Conservation (phyloP, 2,329 filamentous ascomycete species). For the Aaosphaeria pasadenensis region DNA sequence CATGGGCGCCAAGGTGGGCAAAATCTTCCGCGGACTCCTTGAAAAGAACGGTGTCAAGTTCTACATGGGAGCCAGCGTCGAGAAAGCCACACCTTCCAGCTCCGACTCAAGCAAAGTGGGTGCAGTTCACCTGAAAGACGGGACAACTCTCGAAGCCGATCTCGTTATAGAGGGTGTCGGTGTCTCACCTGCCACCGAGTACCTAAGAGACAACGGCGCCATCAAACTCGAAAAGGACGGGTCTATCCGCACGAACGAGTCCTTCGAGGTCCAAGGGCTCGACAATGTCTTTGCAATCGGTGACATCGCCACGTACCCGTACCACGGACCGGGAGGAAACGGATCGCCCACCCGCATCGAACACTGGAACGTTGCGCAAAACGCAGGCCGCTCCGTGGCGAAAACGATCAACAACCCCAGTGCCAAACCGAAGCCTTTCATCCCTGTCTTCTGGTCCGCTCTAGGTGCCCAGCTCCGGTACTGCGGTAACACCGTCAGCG, state of each 20-base stretch:
- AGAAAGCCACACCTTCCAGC: conserved; percentile 72
- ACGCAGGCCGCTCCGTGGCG: conserved; percentile 78
- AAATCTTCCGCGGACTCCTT: conserved; percentile 72
- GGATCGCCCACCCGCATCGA: conserved; percentile 79
- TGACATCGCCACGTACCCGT: conserved; percentile 93
- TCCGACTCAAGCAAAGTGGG: conserved; percentile 72
- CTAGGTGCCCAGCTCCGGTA: conserved; percentile 87
- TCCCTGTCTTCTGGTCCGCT: conserved; percentile 96
- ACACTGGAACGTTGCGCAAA: conserved; percentile 98
- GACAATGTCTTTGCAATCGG: conserved; percentile 88
- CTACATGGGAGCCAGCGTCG: conserved; percentile 74
- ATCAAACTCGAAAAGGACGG: conserved; percentile 77
- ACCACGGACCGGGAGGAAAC: conserved; percentile 81
- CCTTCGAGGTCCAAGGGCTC: conserved; percentile 72
- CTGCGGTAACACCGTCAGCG: conserved; percentile 79
- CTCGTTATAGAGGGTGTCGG: conserved; percentile 90
- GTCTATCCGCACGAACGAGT: conserved; percentile 77
- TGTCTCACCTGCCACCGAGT: conserved; percentile 81
- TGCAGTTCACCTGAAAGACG: conserved; percentile 78
- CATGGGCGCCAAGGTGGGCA: conserved; percentile 77
- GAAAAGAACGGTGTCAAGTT: conserved; percentile 91
- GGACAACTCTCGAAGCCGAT: conserved; percentile 79
- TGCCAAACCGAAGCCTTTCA: conserved; percentile 67
- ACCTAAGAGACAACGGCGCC: conserved; percentile 68
- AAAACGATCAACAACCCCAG: conserved; percentile 68